Evolutionary conservation across 768 basidiomycete genomes (phyloP).

Genomic region (Termitomyces sp.): DNA sequence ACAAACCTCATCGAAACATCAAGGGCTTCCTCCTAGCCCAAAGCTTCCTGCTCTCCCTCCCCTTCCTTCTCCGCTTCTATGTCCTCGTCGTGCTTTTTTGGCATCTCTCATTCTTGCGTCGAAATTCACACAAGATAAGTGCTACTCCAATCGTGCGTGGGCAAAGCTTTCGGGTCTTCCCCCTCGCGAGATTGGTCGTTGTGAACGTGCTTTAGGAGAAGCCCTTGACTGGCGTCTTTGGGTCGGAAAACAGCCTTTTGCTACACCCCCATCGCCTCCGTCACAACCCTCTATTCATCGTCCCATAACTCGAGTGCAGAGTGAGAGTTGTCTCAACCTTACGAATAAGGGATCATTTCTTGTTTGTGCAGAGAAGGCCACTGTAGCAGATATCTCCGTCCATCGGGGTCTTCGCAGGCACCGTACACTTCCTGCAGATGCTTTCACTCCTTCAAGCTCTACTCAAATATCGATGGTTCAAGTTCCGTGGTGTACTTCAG

Average conservation of each 20-base stretch:
- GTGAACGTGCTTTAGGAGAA: conserved; percentile 83
- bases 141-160: conserved; percentile 93
- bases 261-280: conserved; percentile 17
- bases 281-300: conserved; percentile 21
- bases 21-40: conserved; percentile 2
- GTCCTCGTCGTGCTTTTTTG: conserved; percentile 85
- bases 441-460: conserved; percentile 9
- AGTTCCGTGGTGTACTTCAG: conserved; percentile 2
- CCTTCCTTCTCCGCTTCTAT: conserved; percentile 78
- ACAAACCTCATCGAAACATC: background rate
- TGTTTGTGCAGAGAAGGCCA: conserved; percentile 8
- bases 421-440: conserved; percentile 35
- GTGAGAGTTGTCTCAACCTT: conserved; percentile 33
- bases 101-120: conserved; percentile 85
- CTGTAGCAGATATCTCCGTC: background rate
- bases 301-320: conserved; percentile 42
- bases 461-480: background rate
- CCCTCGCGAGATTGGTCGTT: conserved; percentile 79
- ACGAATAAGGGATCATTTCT: conserved; percentile 19
- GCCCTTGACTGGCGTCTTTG: conserved; percentile 89
- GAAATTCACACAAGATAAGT: conserved; percentile 91
- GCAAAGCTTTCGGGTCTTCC: conserved; percentile 88
- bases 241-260: conserved; percentile 65
- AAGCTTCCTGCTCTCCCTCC: conserved; percentile 22
- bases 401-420: conserved; percentile 29